These are phyloP conservation scores for Lachnellula hyalina DNA, from an alignment of 2,329 filamentous ascomycete genomes.

Conservation along the genomic window DNA sequence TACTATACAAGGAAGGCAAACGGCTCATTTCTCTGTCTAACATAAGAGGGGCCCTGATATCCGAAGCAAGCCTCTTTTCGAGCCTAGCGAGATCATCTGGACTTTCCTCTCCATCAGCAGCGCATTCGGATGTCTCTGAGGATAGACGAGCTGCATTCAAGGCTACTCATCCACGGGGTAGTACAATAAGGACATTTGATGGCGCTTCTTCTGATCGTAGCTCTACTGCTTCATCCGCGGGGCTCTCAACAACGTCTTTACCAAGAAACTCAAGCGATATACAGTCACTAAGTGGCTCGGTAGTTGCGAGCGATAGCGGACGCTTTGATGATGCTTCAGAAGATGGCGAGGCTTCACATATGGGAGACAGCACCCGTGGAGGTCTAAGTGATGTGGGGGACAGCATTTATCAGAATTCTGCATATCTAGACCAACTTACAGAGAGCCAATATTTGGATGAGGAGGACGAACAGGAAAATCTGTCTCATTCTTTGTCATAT, in stretches of 20 bases:
- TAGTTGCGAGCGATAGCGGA: constrained; percentile 26
- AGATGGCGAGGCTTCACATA: constrained; percentile 23
- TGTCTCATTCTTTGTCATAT: constrained; percentile 20
- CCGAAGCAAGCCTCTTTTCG: constrained; percentile 62
- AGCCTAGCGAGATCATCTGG: constrained; percentile 53
- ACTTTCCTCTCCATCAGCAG: constrained; percentile 50
- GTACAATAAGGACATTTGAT: constrained; percentile 13
- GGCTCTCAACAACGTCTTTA: constrained; percentile 15
- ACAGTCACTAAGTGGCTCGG: constrained; percentile 13
- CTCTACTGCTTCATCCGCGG: constrained; percentile 16
- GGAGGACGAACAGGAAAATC: constrained; percentile 29
- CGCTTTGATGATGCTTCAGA: constrained; percentile 33
- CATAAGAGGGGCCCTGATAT: constrained; percentile 60
- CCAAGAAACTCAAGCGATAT: constrained; percentile 5
- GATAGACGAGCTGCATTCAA: constrained; percentile 26
- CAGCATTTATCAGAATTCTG: constrained; percentile 27
- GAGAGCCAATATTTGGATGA: constrained; percentile 28
- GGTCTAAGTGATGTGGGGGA: constrained; percentile 22
- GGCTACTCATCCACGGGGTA: constrained; percentile 34
- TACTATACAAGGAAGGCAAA: constrained; percentile 55
- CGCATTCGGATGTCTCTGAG: constrained; percentile 39
- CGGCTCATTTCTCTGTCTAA: constrained; percentile 58
- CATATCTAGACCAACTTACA: constrained; percentile 29
- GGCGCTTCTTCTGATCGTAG: constrained; percentile 13
- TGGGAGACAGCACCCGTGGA: constrained; percentile 16